These are phyloP conservation scores for Botrytis byssoidea DNA, from an alignment of 2,329 filamentous ascomycete genomes.

Conservation along the genomic window DNA sequence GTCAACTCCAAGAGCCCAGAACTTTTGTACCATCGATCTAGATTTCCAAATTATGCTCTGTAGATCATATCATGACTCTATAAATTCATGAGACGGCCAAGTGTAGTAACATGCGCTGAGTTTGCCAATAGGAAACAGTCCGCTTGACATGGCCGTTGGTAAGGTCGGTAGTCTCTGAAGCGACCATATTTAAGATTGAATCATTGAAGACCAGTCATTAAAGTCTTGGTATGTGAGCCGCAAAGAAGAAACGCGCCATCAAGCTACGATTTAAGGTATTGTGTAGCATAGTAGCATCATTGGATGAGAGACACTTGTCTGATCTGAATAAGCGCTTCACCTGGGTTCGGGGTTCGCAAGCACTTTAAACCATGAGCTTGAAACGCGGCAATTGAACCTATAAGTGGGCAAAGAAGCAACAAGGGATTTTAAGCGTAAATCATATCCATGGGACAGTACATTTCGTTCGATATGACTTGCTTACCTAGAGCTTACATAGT, in stretches of 20 bases:
- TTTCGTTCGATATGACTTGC: not conserved
- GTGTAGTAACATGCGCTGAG: constrained; percentile 37
- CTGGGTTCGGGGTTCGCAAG: not conserved
- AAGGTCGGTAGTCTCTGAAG: constrained; percentile 24
- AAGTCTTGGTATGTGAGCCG: constrained; percentile 8
- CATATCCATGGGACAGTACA: not conserved
- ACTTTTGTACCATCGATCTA: constrained; percentile 15
- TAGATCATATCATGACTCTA: constrained; percentile 32
- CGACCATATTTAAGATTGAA: constrained; percentile 6
- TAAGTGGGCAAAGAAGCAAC: not conserved
- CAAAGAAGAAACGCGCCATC: constrained; percentile 13
- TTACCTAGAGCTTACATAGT: constrained; percentile 9
- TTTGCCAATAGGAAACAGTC: constrained; percentile 34
- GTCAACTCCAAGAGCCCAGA: constrained; percentile 21
- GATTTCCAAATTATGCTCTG: constrained; percentile 20
- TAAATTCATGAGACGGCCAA: constrained; percentile 38
- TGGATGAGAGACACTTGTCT: constrained; percentile 12
- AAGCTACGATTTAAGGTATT: not conserved
- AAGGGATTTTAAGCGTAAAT: not conserved
- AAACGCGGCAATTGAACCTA: constrained; percentile 9
- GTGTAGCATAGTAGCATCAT: not conserved
- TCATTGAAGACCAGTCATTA: constrained; percentile 14
- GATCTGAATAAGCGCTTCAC: constrained; percentile 14
- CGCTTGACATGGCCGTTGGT: constrained; percentile 19
- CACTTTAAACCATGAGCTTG: not conserved